Percentiles rank a stretch among this genome's conserved stretches.
Evolutionary conservation across 2,329 filamentous ascomycete genomes (phyloP).

Genomic region (Cytospora mali): DNA sequence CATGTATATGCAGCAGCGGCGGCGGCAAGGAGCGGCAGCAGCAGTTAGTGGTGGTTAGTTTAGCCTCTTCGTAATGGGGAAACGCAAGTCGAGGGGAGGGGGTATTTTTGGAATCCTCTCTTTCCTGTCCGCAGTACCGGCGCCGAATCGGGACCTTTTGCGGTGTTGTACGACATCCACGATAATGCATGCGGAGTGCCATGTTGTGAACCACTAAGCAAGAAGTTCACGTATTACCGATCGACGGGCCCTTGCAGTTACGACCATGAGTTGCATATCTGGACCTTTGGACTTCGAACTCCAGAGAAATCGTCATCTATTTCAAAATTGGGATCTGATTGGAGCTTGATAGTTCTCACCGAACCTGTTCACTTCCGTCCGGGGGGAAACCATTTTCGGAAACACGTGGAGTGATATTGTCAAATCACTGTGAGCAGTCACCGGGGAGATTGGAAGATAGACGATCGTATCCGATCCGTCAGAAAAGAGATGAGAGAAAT

Average conservation of each 20-base stretch:
- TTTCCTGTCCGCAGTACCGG: constrained; percentile 12
- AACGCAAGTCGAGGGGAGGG: neutral
- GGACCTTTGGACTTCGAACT: neutral
- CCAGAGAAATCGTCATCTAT: too few species aligned
- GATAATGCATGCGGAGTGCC: constrained; percentile 25
- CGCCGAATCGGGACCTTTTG: constrained; percentile 21
- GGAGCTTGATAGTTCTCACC: too few species aligned
- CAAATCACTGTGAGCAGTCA: neutral
- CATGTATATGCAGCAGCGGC: too few species aligned
- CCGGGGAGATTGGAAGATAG: neutral
- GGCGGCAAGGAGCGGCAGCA: too few species aligned
- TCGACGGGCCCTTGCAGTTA: constrained; percentile 28
- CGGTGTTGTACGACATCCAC: constrained; percentile 23
- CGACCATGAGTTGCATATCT: constrained; percentile 16
- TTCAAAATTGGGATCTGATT: neutral
- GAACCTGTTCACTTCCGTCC: neutral
- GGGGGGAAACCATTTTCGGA: neutral
- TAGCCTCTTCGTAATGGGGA: too few species aligned
- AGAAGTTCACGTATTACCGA: constrained; percentile 13
- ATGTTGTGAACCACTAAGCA: constrained; percentile 14
- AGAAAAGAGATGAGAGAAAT: neutral
- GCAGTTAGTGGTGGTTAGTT: too few species aligned
- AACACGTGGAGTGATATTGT: neutral
- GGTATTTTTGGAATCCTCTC: constrained; percentile 14
- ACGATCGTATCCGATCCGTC: neutral